Base-by-base conservation (phyloP, 192 early-diverging fungal species). In the Podochytrium sp. region DNA sequence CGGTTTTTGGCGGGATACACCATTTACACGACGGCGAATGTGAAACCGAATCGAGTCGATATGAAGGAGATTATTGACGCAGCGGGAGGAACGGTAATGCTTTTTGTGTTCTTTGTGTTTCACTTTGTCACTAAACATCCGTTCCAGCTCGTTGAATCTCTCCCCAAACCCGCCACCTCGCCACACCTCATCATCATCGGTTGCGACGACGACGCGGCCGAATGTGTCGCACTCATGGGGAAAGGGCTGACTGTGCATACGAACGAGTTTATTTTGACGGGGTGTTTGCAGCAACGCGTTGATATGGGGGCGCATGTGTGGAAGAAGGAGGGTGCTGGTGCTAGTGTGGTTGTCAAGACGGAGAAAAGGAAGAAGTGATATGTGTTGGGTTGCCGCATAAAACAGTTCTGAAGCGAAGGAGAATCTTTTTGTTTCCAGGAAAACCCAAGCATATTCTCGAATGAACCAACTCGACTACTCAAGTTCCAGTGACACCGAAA, bases 191-290 rank as follows among this genome's bases (percentile, higher is more conserved):
- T 84, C 23, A 53, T 78, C 20, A 68, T 79, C 55, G 81, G 79
- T 4, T 32, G 73, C 37, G 18, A 18, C 5, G 73, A 78, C 10
- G 82, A 86, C 32, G 55, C 5, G 14, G 71, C 59, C 4, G 77
- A 78, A 49, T 75, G 76, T 52, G 10, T 29, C 20, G 27, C 16
- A 18, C 42, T 86, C 2, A 14, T 16, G 30, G 12, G 25, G 5
- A 25, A 35, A 18, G 85, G 85, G 7, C 49, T 12, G 16, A 33
- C 30, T 10, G 34, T 86, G 29, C 73, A 81, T 33, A 66, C 32
- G 10, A 74, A 61, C n/a, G 85, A 86, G 39, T 59, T 86, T 56
- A 49, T 86, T n/a, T 37, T 86, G 23, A 83, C 81, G 16, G 85
- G 85, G 20, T 71, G 82, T 18, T 66, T 85, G 67, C 51, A 74